Conservation (phyloP, 106 monocot species). For the Allium sativum region DNA sequence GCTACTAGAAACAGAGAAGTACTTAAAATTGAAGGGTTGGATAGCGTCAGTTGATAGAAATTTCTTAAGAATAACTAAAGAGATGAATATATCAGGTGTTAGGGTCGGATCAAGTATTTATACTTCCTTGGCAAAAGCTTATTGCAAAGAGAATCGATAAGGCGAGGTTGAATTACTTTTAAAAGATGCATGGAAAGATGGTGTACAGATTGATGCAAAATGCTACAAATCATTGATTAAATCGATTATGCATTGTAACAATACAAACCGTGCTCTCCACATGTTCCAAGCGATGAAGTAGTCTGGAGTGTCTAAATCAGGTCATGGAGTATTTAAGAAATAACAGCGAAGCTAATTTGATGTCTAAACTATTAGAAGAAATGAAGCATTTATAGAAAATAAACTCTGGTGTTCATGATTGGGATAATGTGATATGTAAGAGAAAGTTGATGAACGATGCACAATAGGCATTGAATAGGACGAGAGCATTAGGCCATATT, state of each 20-base stretch:
- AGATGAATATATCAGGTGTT: constrained; percentile 79
- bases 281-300: constrained; percentile 65
- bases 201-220: constrained; percentile 74
- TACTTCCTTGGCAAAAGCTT: constrained; percentile 69
- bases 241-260: constrained; percentile 29
- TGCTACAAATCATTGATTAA: constrained; percentile 69
- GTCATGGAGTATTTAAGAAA: constrained; percentile 29
- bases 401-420: constrained; percentile 71
- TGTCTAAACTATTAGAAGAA: constrained; percentile 68
- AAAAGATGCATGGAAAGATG: constrained; percentile 64
- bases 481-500: constrained; percentile 58
- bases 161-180: constrained; percentile 50
- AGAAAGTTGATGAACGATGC: constrained; percentile 89
- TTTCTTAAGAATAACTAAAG: constrained; percentile 41
- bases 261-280: constrained; percentile 44
- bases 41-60: constrained; percentile 27
- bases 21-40: constrained; percentile 3
- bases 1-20: constrained; percentile 22
- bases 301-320: constrained; percentile 35
- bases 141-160: constrained; percentile 54
- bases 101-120: constrained; percentile 61
- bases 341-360: constrained; percentile 39
- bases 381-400: constrained; percentile 31
- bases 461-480: constrained; percentile 77
- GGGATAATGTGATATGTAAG: constrained; percentile 90